A percentile compares a stretch with the other conserved stretches of the same genome.
Evolutionary conservation across 495 filamentous ascomycete genomes (phyloP).

Genomic region (Rostrohypoxylon terebratum): DNA sequence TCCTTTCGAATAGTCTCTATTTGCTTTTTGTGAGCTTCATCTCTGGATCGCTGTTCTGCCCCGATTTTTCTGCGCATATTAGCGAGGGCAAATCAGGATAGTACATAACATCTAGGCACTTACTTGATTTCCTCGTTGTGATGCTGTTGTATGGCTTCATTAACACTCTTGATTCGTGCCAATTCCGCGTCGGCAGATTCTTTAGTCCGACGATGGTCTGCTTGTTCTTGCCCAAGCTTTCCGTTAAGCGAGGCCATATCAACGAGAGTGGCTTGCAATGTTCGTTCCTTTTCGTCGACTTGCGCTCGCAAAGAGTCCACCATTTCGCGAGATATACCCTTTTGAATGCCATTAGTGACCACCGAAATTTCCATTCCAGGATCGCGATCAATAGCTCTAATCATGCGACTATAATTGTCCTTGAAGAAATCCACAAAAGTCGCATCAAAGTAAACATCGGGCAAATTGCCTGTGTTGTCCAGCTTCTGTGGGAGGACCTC

Average conservation of each 20-base stretch:
- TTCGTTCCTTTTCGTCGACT: conserved; percentile 76
- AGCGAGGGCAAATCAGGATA: conserved; percentile 18
- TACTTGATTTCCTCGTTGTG: conserved; percentile 67
- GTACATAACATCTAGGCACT: neutral
- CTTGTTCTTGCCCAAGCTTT: conserved; percentile 80
- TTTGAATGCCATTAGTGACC: conserved; percentile 80
- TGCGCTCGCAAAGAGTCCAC: conserved; percentile 85
- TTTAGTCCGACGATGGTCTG: conserved; percentile 77
- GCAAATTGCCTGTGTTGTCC: conserved; percentile 67
- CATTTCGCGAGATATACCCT: conserved; percentile 83
- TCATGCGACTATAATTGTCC: conserved; percentile 89
- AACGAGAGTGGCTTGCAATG: conserved; percentile 74
- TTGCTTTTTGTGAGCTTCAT: conserved; percentile 42
- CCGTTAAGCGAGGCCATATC: conserved; percentile 74
- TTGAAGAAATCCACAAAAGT: conserved; percentile 95
- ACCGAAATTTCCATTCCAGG: conserved; percentile 86
- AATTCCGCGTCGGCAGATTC: conserved; percentile 75
- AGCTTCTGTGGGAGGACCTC: conserved; percentile 83
- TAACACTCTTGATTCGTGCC: conserved; percentile 70
- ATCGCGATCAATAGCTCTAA: conserved; percentile 90
- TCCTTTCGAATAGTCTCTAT: conserved; percentile 41
- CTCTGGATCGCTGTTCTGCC: conserved; percentile 39
- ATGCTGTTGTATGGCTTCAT: conserved; percentile 75
- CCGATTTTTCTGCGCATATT: conserved; percentile 46
- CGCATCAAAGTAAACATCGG: conserved; percentile 86